A percentile compares a stretch with the other conserved stretches of the same genome.
Conservation (phyloP, 345 rosid genomes). For the Garcia nutans region DNA sequence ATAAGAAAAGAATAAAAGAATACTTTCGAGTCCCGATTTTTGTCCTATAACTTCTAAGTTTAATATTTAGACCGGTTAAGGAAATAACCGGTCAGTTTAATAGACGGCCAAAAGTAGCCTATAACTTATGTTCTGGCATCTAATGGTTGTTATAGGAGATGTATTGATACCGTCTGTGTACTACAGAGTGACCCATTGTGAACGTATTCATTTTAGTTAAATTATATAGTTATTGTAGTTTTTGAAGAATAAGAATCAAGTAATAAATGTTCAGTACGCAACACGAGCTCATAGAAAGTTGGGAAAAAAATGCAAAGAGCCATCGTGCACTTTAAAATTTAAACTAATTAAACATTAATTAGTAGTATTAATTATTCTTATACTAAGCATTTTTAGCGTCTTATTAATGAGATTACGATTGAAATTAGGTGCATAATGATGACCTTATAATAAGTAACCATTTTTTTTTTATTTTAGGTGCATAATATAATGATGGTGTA, state of each 20-base stretch:
- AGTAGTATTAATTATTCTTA: not conserved
- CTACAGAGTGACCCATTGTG: too few relatives aligned
- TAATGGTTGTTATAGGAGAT: too few relatives aligned
- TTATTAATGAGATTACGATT: not conserved
- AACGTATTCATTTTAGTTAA: not conserved
- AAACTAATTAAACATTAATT: not conserved
- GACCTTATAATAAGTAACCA: not conserved
- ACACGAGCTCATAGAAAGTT: not conserved
- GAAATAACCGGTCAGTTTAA: too few relatives aligned
- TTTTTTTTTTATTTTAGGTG: too few relatives aligned
- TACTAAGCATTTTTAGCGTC: not conserved
- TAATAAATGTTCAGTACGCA: not conserved
- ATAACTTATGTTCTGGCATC: too few relatives aligned
- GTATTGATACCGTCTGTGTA: too few relatives aligned
- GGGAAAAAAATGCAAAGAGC: not conserved
- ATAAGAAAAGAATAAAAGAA: too few relatives aligned
- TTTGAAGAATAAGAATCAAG: not conserved
- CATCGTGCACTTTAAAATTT: not conserved
- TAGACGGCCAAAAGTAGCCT: too few relatives aligned
- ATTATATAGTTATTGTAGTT: not conserved
- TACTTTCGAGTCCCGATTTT: too few relatives aligned
- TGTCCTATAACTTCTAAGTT: too few relatives aligned
- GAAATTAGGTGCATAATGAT: not conserved
- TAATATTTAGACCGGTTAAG: too few relatives aligned
- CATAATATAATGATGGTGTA: too few relatives aligned